Evolutionary conservation across 768 basidiomycete species (phyloP).

Genomic region (Hirschioporus abietinus): DNA sequence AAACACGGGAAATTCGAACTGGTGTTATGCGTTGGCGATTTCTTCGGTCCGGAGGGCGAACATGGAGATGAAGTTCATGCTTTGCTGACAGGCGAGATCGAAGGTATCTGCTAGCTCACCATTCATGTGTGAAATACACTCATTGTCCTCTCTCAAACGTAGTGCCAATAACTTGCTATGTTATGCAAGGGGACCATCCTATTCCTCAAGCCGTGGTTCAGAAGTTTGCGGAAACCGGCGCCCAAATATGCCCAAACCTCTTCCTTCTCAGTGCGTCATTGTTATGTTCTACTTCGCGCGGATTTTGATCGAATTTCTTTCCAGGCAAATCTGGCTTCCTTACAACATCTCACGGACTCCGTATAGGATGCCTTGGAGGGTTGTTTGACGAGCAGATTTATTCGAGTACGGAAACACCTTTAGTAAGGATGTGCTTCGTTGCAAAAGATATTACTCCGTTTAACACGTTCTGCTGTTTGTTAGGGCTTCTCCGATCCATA

Average conservation of each 20-base stretch:
- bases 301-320: conserved; percentile 9
- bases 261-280: conserved; percentile 72
- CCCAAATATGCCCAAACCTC: conserved; percentile 77
- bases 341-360: conserved; percentile 72
- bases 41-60: conserved; percentile 53
- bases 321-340: conserved; percentile 78
- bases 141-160: conserved; percentile 36
- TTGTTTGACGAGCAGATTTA: conserved; percentile 61
- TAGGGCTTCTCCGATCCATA: conserved; percentile 76
- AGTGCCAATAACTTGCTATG: conserved; percentile 78
- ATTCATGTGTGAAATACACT: background rate
- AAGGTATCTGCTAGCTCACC: conserved; percentile 39
- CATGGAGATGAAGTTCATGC: conserved; percentile 49
- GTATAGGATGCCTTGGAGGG: conserved; percentile 84
- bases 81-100: conserved; percentile 61
- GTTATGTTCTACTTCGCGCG: background rate
- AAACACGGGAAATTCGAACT: conserved; percentile 94
- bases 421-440: conserved; percentile 37
- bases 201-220: conserved; percentile 70
- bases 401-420: conserved; percentile 52
- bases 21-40: conserved; percentile 77
- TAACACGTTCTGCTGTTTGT: conserved; percentile 4
- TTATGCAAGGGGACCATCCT: conserved; percentile 81
- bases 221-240: conserved; percentile 69
- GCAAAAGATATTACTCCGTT: background rate